phyloP scores from a whole-genome alignment of 192 early-diverging fungal species.

The Chytriomyces hyalinus region DNA sequence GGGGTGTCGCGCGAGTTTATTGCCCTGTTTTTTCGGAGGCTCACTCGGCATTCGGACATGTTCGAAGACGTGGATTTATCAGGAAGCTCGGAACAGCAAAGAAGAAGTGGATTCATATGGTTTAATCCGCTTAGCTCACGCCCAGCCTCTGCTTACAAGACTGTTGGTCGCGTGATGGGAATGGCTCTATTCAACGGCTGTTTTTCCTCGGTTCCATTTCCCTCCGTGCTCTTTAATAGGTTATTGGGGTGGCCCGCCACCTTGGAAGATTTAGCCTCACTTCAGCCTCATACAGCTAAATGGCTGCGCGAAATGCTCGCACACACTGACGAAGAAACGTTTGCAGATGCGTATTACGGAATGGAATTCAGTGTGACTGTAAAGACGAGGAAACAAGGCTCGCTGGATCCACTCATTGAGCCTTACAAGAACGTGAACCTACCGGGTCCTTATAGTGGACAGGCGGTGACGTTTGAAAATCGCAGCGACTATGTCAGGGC shows the following conservation, averaged over 20 bases:
- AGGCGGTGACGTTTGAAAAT: constrained; percentile 26
- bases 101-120: constrained; percentile 4
- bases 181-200: constrained; percentile 26
- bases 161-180: constrained; percentile 25
- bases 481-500: constrained; percentile 19
- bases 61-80: constrained; percentile 28
- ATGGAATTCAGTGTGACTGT: constrained; percentile 33
- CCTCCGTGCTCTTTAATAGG: constrained; percentile 21
- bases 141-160: background rate
- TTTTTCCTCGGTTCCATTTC: constrained; percentile 9
- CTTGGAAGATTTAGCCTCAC: constrained; percentile 8
- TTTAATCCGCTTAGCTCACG: constrained; percentile 20
- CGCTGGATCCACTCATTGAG: constrained; percentile 2
- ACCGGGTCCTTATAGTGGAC: background rate
- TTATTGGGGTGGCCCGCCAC: constrained; percentile 25
- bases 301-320: constrained; percentile 26
- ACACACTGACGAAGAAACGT: constrained; percentile 10
- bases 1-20: constrained; percentile 35
- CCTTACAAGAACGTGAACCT: constrained; percentile 26
- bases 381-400: background rate
- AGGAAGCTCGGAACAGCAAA: background rate
- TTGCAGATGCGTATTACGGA: constrained; percentile 28
- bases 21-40: constrained; percentile 22
- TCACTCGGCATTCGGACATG: constrained; percentile 30
- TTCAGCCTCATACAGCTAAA: constrained; percentile 19